A percentile compares a stretch with the other conserved stretches of the same genome.
These are phyloP conservation scores for Microdochium trichocladiopsis DNA, from an alignment of 2,329 filamentous ascomycete species.

Conservation along the genomic window DNA sequence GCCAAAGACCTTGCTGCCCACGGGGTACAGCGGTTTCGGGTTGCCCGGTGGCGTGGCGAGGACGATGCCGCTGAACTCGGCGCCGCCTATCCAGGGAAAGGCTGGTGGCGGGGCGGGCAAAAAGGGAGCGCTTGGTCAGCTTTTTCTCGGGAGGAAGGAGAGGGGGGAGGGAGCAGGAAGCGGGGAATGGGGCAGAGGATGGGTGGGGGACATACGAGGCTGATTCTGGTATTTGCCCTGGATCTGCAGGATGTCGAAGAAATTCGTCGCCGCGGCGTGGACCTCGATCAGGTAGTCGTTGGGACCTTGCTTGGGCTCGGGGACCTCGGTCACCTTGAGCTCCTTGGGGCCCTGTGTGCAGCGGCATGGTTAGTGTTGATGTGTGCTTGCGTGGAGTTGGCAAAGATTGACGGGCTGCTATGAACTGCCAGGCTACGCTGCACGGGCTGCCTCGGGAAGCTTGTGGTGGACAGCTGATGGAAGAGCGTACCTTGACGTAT, in stretches of 20 bases:
- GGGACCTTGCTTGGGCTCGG: constrained; percentile 63
- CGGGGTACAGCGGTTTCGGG: constrained; percentile 53
- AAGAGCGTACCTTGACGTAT: constrained; percentile 63
- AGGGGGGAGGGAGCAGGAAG: background rate
- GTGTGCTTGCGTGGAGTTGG: too few relatives aligned
- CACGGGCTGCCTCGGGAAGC: background rate
- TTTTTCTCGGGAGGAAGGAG: background rate
- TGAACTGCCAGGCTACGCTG: too few relatives aligned
- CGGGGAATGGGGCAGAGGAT: too few relatives aligned
- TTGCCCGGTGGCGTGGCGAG: constrained; percentile 53
- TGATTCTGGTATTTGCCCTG: constrained; percentile 94
- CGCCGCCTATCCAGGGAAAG: constrained; percentile 80
- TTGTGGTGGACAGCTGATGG: background rate
- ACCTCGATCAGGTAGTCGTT: constrained; percentile 83
- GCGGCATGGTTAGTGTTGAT: background rate
- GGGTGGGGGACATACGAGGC: constrained; percentile 53
- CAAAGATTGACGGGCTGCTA: too few relatives aligned
- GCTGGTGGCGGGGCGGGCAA: constrained; percentile 29
- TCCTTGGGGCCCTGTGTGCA: constrained; percentile 62
- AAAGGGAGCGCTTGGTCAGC: background rate
- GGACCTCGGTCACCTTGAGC: constrained; percentile 66
- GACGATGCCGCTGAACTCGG: constrained; percentile 79
- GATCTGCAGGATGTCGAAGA: constrained; percentile 95
- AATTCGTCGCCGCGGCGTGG: constrained; percentile 84
- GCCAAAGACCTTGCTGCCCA: constrained; percentile 81